These are phyloP conservation scores for Lachancea sp. DNA, from an alignment of 805 yeast species.

Conservation along the genomic window DNA sequence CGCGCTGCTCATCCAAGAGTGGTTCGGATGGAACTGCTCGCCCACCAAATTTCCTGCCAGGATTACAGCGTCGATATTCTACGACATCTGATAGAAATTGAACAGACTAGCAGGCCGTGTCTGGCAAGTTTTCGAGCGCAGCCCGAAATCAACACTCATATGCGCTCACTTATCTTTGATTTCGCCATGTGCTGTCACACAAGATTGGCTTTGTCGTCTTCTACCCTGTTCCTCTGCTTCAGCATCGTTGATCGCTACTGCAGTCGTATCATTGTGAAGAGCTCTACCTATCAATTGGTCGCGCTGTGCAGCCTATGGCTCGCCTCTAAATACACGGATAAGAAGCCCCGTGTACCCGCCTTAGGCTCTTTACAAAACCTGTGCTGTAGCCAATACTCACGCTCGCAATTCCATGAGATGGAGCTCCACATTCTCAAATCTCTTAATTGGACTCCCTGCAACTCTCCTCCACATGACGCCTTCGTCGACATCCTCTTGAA, in stretches of 20 bases:
- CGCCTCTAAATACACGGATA: constrained; percentile 70
- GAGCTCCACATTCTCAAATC: constrained; percentile 61
- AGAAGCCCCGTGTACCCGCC: constrained; percentile 56
- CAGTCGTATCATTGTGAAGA: constrained; percentile 69
- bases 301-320: constrained; percentile 89
- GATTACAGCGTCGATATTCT: constrained; percentile 42
- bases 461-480: constrained; percentile 53
- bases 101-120: constrained; percentile 25
- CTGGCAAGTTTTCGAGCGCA: constrained; percentile 33
- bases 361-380: constrained; percentile 46
- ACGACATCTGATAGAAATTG: constrained; percentile 33
- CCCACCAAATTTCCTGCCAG: constrained; percentile 38
- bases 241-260: constrained; percentile 81
- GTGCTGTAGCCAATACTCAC: constrained; percentile 54
- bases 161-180: constrained; percentile 76
- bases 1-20: constrained; percentile 37
- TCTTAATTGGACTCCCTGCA: constrained; percentile 56
- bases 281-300: constrained; percentile 77
- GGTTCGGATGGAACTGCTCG: constrained; percentile 42
- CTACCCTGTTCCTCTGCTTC: constrained; percentile 60
- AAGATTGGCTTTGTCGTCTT: constrained; percentile 53
- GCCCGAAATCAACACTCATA: constrained; percentile 38
- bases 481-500: constrained; percentile 51
- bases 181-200: constrained; percentile 69
- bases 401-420: constrained; percentile 54